Conservation (phyloP, 176 grass and related monocot genomes). For the Thinopyrum elongatum region DNA sequence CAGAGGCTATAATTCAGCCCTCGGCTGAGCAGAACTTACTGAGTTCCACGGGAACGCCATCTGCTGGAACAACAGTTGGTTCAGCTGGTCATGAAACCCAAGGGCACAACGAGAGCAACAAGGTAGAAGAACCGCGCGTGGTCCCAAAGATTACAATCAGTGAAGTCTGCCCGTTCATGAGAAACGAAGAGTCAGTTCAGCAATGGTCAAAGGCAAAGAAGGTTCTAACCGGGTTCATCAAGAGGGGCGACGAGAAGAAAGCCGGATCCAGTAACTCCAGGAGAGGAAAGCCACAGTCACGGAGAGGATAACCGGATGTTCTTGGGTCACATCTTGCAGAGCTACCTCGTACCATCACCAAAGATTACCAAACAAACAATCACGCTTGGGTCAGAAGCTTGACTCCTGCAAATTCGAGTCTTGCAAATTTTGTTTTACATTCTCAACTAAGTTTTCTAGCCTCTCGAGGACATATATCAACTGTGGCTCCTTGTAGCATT, state of each 20-base stretch:
- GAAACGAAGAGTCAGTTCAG: slow-evolving; percentile 68
- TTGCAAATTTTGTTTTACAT: slow-evolving; percentile 4
- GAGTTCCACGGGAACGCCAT: not conserved
- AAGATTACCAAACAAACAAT: not conserved
- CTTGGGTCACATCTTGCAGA: not conserved
- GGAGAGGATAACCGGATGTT: slow-evolving; percentile 14
- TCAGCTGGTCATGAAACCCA: not conserved
- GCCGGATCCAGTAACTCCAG: slow-evolving; percentile 20
- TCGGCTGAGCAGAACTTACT: not conserved
- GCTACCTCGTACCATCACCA: not conserved
- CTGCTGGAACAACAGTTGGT: not conserved
- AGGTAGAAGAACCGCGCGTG: slow-evolving; percentile 35
- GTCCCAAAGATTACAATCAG: slow-evolving; percentile 71
- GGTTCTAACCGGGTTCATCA: slow-evolving; percentile 60
- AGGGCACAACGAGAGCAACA: slow-evolving; percentile 1
- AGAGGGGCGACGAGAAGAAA: slow-evolving; percentile 53
- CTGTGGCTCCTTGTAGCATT: slow-evolving; percentile 11
- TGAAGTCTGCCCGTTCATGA: slow-evolving; percentile 95
- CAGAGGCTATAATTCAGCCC: not conserved
- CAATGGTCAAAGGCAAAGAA: slow-evolving; percentile 76
- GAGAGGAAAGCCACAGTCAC: slow-evolving; percentile 42
- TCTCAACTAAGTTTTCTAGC: not conserved
- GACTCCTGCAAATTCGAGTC: not conserved
- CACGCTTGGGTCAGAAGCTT: not conserved
- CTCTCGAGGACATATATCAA: not conserved